Evolutionary conservation across 805 yeast species (phyloP).

Genomic region (Metschnikowia drakensbergensis): DNA sequence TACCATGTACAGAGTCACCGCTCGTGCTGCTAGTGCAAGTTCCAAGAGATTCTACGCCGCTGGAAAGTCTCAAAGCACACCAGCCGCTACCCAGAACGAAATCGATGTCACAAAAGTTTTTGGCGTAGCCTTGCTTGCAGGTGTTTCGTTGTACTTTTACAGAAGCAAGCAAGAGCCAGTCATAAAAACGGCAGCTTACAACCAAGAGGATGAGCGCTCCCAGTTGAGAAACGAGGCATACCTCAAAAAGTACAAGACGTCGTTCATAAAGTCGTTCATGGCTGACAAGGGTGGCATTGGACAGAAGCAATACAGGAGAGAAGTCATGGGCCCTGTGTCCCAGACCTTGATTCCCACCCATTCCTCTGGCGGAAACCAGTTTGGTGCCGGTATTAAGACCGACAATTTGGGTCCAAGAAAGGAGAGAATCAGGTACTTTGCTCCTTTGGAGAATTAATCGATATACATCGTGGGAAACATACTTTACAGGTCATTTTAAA

Average conservation of each 20-base stretch:
- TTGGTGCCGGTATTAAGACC: conserved; percentile 43
- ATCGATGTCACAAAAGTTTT: conserved; percentile 40
- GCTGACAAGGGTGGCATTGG: conserved; percentile 46
- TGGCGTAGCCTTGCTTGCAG: conserved; percentile 40
- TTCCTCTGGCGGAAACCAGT: conserved; percentile 39
- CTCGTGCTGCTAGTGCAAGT: conserved; percentile 15
- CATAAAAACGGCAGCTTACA: conserved; percentile 36
- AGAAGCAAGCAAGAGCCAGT: conserved; percentile 28
- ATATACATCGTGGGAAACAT: background rate
- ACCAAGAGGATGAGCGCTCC: conserved; percentile 28
- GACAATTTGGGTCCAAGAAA: conserved; percentile 44
- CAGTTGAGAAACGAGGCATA: conserved; percentile 36
- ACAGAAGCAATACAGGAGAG: conserved; percentile 38
- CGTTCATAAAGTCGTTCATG: conserved; percentile 40
- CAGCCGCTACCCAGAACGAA: conserved; percentile 24
- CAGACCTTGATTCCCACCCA: conserved; percentile 37
- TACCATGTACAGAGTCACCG: conserved; percentile 17
- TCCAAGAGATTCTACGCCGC: conserved; percentile 17
- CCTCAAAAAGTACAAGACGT: conserved; percentile 36
- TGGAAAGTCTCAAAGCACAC: conserved; percentile 13
- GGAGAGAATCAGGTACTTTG: conserved; percentile 38
- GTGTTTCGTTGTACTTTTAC: conserved; percentile 27
- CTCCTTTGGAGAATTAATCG: conserved; percentile 28
- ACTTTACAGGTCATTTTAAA: background rate
- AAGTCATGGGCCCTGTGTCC: conserved; percentile 28